phyloP scores from a whole-genome alignment of 352 stramenopile genomes.

The Peronospora farinosa region DNA sequence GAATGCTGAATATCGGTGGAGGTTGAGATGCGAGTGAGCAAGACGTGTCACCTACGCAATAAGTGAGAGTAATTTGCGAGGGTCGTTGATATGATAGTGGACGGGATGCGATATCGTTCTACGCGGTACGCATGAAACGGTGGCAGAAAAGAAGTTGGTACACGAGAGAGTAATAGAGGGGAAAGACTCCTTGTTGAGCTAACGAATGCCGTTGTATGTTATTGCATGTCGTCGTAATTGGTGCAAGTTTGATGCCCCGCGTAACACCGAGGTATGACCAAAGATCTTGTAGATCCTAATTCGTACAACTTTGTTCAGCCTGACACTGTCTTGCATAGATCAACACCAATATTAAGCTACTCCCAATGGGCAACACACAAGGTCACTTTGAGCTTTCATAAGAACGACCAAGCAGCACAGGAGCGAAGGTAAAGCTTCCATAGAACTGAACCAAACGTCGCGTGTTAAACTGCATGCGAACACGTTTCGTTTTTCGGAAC shows the following conservation, averaged over 20 bases:
- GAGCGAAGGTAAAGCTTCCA: background rate
- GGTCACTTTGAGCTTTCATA: background rate
- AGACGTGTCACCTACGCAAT: background rate
- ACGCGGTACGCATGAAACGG: slow-evolving; percentile 3
- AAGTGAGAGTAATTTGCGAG: slow-evolving; percentile 3
- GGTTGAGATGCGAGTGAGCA: slow-evolving; percentile 18
- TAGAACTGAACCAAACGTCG: background rate
- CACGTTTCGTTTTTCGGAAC: background rate
- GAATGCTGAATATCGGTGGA: slow-evolving; percentile 75
- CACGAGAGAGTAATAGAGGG: slow-evolving; percentile 16
- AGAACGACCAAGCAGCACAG: background rate
- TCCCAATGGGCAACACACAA: background rate
- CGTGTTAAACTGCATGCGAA: background rate
- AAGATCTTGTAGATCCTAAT: background rate
- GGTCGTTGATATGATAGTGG: background rate
- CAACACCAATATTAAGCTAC: no score
- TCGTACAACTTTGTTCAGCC: background rate
- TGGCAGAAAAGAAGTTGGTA: slow-evolving; percentile 11
- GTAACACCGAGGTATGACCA: no score
- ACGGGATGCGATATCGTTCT: background rate
- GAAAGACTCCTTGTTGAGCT: slow-evolving; percentile 14
- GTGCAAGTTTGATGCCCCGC: background rate
- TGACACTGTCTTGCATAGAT: no score
- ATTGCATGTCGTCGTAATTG: background rate
- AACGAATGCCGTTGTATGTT: slow-evolving; percentile 1